These are phyloP conservation scores for Leccinum proliferum DNA, from an alignment of 1,284 basidiomycete genomes.

Conservation along the genomic window DNA sequence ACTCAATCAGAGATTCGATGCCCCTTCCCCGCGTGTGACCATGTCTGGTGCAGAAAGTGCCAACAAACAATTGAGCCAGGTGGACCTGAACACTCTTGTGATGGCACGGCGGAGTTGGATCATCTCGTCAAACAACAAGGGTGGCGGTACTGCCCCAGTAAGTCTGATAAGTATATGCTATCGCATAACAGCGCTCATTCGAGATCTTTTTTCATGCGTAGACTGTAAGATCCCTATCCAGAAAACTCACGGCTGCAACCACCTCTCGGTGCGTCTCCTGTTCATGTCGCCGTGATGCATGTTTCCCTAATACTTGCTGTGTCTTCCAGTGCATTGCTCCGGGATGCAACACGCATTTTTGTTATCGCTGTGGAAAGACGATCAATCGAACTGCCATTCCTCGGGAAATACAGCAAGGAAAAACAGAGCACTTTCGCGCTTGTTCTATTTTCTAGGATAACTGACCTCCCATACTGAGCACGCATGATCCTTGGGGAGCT, in stretches of 20 bases:
- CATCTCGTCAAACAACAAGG: constrained; percentile 45
- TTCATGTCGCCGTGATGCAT: not conserved
- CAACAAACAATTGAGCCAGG: constrained; percentile 36
- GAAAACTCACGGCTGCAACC: constrained; percentile 55
- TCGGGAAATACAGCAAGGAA: constrained; percentile 37
- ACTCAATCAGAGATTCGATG: constrained; percentile 36
- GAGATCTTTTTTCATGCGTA: constrained; percentile 16
- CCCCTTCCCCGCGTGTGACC: constrained; percentile 40
- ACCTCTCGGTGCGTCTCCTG: constrained; percentile 48
- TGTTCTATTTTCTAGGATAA: constrained; percentile 29
- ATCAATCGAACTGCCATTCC: constrained; percentile 46
- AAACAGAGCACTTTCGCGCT: constrained; percentile 41
- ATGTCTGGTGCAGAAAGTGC: constrained; percentile 51
- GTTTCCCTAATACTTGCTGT: not conserved
- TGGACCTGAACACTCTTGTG: constrained; percentile 47
- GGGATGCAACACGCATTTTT: constrained; percentile 60
- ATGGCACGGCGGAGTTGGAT: constrained; percentile 49
- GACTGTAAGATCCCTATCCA: constrained; percentile 56
- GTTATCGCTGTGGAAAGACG: constrained; percentile 47
- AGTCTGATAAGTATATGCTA: constrained; percentile 7
- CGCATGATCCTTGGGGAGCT: not conserved
- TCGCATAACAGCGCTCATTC: not conserved
- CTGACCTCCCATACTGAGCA: not conserved
- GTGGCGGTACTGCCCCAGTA: constrained; percentile 57
- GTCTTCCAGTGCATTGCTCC: constrained; percentile 45